Evolutionary conservation across 2,329 filamentous ascomycete genomes (phyloP), one percentile per base, ranked within the genome.

Genomic region (Rutstroemia sydowiana): DNA sequence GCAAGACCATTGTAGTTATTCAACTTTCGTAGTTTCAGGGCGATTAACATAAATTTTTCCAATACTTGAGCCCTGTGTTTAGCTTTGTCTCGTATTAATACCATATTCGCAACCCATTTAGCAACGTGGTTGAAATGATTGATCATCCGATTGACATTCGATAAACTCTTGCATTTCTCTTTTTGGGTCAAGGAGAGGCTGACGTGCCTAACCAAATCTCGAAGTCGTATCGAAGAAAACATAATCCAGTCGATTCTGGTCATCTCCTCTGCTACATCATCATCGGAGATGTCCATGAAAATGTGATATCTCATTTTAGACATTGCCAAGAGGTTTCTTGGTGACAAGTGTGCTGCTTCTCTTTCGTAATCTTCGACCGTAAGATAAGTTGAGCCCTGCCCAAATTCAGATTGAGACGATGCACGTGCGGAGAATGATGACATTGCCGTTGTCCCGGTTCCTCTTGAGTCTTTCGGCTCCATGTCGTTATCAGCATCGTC

Each of bases 1-100:
- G 91, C 92, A 1, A 98, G 75, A 0, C 90, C 87, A 66, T 97
- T 97, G 74, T 97, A 98, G 69, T 98, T 97, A 73, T 97, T 96
- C 56, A 95, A 73, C 64, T 91, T 85, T 36, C 93, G 86, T 45
- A 98, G 74, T 71, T 90, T 92, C 63, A 85, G 65, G 32, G 92
- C 91, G 61, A 98, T 83, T 47, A 79, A 81, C 88, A 97, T 97
- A 66, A 96, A 95, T 66, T 95, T 96, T 67, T 96, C 92, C 51
- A 98, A 72, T 71, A 93, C 92, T 57, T 86, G 79, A 2, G 90
- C 91, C 57, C 93, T 81, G 67, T 98, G 93, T 69, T 97, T 97
- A 10, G 93, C 85, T 71, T 98, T 98, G 66, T 97, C 92, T 57
- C 92, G 82, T 59, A 97, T 78, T 8, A 98, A 75, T 49, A 92